Evolutionary conservation across 352 stramenopile genomes (phyloP).

Genomic region (Globisporangium nodosum): DNA sequence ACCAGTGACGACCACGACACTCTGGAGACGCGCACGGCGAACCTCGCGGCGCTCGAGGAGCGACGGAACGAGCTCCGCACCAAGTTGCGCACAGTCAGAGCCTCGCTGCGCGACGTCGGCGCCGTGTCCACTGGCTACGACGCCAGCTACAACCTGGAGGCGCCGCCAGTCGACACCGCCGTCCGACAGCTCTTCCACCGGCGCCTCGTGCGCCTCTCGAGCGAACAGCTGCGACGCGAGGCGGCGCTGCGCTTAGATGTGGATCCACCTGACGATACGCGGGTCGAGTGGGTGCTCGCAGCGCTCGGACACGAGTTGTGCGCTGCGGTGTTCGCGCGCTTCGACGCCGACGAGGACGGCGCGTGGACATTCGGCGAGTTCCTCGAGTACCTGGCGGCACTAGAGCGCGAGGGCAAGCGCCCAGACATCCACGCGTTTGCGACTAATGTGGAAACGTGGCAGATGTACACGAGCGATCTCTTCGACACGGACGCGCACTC

Average conservation of each 20-base stretch:
- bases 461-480: constrained; percentile 60
- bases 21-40: constrained; percentile 10
- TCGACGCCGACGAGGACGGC: constrained; percentile 50
- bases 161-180: constrained; percentile 10
- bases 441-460: constrained; percentile 40
- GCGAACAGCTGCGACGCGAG: constrained; percentile 13
- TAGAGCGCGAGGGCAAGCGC: constrained; percentile 18
- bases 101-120: constrained; percentile 40
- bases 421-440: constrained; percentile 29
- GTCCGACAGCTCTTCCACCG: constrained; percentile 26
- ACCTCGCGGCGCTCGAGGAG: constrained; percentile 30
- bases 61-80: constrained; percentile 27
- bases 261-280: constrained; percentile 29
- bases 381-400: constrained; percentile 41
- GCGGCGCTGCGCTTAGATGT: constrained; percentile 35
- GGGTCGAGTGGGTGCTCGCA: constrained; percentile 32
- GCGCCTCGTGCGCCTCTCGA: constrained; percentile 13
- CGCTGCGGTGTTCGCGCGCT: constrained; percentile 36
- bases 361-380: constrained; percentile 57
- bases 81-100: constrained; percentile 29
- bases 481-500: constrained; percentile 32
- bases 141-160: constrained; percentile 46
- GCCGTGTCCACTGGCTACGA: constrained; percentile 47
- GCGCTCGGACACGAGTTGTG: constrained; percentile 47
- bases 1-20: not conserved